Evolutionary conservation across 2,329 filamentous ascomycete genomes (phyloP).

Genomic region (Diaporthe sp.): DNA sequence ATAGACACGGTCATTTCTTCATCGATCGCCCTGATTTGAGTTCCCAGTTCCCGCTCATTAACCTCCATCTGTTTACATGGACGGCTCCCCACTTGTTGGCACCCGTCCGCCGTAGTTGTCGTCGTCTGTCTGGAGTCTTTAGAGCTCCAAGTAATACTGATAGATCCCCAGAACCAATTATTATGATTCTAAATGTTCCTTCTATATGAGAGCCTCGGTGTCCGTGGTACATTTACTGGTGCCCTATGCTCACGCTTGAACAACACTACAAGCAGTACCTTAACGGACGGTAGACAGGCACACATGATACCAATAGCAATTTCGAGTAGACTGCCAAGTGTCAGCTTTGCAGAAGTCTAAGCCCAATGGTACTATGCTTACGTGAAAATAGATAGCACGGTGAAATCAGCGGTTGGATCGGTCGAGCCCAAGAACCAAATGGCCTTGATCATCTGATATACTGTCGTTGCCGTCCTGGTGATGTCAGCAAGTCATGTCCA

Average conservation of each 20-base stretch:
- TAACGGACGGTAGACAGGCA: conserved; percentile 35
- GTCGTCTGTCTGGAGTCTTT: background rate
- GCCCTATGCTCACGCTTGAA: background rate
- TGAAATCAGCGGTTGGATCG: conserved; percentile 42
- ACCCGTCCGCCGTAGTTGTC: background rate
- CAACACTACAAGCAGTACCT: conserved; percentile 24
- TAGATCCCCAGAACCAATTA: background rate
- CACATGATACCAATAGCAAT: no score
- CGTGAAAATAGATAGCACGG: conserved; percentile 25
- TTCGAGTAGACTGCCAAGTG: conserved; percentile 20
- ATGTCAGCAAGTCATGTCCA: no score
- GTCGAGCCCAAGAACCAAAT: conserved; percentile 38
- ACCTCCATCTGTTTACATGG: background rate
- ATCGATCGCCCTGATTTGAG: background rate
- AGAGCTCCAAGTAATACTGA: background rate
- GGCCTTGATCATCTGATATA: conserved; percentile 41
- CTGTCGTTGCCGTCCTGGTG: conserved; percentile 37
- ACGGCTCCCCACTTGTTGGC: background rate
- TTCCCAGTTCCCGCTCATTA: no score
- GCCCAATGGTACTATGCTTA: background rate
- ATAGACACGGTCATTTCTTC: background rate
- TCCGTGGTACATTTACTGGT: background rate
- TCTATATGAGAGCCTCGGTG: background rate
- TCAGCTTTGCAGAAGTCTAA: background rate
- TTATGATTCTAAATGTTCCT: background rate